A percentile compares a stretch with the other conserved stretches of the same genome.
Conservation (phyloP, 345 rosid genomes). For the Ricinus communis region DNA sequence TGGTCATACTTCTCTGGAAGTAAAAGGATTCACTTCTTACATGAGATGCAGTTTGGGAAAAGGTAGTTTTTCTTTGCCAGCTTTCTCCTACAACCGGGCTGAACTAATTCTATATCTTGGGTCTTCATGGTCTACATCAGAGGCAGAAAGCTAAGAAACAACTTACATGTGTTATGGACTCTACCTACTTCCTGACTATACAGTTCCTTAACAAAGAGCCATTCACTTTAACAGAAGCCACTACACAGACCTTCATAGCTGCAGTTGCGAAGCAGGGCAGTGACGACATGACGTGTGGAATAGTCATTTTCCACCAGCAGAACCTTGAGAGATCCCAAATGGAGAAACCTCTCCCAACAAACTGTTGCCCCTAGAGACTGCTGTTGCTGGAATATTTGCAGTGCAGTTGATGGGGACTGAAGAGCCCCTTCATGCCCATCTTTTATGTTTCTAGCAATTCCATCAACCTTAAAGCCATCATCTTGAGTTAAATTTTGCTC, state of each 20-base stretch:
- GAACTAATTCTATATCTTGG: neutral
- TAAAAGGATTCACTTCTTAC: neutral
- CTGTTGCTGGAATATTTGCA: conserved; percentile 45
- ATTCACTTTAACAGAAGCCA: no score
- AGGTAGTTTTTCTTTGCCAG: neutral
- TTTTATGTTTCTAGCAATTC: conserved; percentile 33
- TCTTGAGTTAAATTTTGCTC: conserved; percentile 27
- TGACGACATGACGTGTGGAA: conserved; percentile 72
- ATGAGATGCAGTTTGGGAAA: neutral
- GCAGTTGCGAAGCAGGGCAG: conserved; percentile 74
- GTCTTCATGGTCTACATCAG: neutral
- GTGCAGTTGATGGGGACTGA: conserved; percentile 32
- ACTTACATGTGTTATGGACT: neutral
- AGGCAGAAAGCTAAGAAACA: neutral
- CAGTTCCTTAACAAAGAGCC: neutral
- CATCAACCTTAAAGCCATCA: conserved; percentile 32
- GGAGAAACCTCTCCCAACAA: conserved; percentile 67
- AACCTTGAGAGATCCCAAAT: conserved; percentile 64
- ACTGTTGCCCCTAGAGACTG: conserved; percentile 35
- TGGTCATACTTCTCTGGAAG: neutral
- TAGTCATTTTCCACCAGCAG: conserved; percentile 80
- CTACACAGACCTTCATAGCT: conserved; percentile 79
- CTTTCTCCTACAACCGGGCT: neutral
- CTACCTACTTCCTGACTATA: neutral
- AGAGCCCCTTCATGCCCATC: conserved; percentile 37